These are phyloP conservation scores for Fusarium euwallaceae DNA, from an alignment of 2,329 filamentous ascomycete genomes.

Conservation along the genomic window DNA sequence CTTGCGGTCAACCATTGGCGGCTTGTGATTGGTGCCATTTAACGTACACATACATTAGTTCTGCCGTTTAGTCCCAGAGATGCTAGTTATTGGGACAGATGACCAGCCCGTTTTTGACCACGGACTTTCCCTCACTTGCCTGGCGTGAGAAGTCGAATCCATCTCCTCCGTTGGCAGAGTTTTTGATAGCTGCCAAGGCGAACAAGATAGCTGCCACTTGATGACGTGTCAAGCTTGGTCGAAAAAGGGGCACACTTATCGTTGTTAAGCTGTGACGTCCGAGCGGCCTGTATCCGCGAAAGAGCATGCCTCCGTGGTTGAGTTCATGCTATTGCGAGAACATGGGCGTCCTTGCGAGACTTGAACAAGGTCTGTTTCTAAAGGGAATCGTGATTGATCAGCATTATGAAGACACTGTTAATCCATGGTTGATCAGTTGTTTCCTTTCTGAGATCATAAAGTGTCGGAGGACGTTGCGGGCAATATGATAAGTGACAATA, in stretches of 20 bases:
- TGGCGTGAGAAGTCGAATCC: background rate
- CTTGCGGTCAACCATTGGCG: background rate
- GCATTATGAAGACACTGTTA: background rate
- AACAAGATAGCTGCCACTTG: background rate
- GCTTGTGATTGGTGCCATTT: slow-evolving; percentile 27
- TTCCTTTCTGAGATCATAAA: background rate
- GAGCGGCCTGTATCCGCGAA: background rate
- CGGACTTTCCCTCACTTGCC: background rate
- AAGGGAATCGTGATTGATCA: background rate
- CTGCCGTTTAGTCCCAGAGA: slow-evolving; percentile 4
- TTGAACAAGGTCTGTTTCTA: background rate
- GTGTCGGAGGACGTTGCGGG: background rate
- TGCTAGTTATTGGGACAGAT: slow-evolving; percentile 12
- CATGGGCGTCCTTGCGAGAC: background rate
- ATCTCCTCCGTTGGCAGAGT: background rate
- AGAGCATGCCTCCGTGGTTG: background rate
- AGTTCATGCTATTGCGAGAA: background rate
- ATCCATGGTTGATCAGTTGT: background rate
- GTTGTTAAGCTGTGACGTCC: background rate
- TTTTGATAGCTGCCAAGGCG: background rate
- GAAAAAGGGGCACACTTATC: background rate
- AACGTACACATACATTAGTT: slow-evolving; percentile 5
- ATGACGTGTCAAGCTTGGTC: background rate
- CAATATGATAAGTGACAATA: background rate
- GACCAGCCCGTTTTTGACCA: background rate